These are phyloP conservation scores for Ceratocystiopsis minuta DNA, from an alignment of 2,329 filamentous ascomycete genomes.

Conservation along the genomic window DNA sequence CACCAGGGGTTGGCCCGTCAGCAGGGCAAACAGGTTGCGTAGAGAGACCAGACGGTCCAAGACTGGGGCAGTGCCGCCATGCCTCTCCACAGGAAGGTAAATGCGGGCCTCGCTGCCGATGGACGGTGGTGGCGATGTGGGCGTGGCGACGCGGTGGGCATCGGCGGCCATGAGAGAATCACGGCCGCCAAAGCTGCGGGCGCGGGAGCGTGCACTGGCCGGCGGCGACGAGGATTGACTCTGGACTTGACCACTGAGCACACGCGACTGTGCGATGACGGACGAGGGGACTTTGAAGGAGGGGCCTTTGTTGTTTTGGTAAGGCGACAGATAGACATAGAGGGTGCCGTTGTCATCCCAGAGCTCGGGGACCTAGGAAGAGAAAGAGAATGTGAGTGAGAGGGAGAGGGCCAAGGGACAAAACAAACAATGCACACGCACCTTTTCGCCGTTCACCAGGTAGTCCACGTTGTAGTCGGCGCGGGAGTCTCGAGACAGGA, in stretches of 20 bases:
- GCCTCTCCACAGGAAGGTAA: constrained; percentile 31
- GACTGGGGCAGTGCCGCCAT: constrained; percentile 18
- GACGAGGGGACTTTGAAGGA: constrained; percentile 43
- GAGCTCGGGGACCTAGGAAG: constrained; percentile 39
- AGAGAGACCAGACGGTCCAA: constrained; percentile 39
- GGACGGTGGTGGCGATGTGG: constrained; percentile 21
- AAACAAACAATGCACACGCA: constrained; percentile 11
- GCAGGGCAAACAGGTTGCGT: constrained; percentile 48
- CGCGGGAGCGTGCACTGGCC: constrained; percentile 16
- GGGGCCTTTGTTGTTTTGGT: constrained; percentile 29
- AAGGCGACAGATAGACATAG: constrained; percentile 37
- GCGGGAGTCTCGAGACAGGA: constrained; percentile 31
- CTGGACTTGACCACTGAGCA: constrained; percentile 35
- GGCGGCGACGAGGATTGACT: constrained; percentile 21
- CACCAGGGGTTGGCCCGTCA: constrained; percentile 45
- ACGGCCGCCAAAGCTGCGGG: constrained; percentile 28
- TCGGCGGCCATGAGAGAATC: constrained; percentile 31
- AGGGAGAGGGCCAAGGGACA: too few species aligned
- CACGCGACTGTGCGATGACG: constrained; percentile 32
- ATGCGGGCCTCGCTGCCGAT: constrained; percentile 27
- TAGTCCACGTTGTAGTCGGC: constrained; percentile 38
- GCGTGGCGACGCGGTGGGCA: constrained; percentile 21
- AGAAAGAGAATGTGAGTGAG: neutral
- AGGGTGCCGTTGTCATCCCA: constrained; percentile 45
- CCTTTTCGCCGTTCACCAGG: constrained; percentile 36